Evolutionary conservation across 2,329 filamentous ascomycete genomes (phyloP), one percentile per base, ranked within the genome.

Genomic region (Alternaria sp.): DNA sequence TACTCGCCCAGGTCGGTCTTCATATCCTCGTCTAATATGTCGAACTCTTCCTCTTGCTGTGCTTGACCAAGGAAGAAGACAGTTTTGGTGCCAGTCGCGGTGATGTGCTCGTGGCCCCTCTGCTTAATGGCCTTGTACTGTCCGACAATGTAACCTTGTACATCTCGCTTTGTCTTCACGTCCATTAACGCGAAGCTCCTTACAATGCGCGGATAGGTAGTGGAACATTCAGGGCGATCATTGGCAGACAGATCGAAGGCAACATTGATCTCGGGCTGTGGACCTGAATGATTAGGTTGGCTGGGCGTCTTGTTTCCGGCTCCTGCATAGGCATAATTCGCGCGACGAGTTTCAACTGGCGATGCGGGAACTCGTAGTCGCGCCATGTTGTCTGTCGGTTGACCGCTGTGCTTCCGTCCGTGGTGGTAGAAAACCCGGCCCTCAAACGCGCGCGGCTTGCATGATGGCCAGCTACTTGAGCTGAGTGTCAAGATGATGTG

Each of bases 11-110:
- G 21, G n/a, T 54, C 36, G n/a, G 23, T 11, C n/a, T 44, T 54
- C 36, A 28, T 54, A n/a, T 13, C 23, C 17, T 25, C 21, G 36
- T 54, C 52, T 12, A 44, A 11, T 12, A 12, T n/a, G 17, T 47
- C 47, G 8, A n/a, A 8, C 19, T 46, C 43, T 26, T 45, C 43
- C 17, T 57, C 52, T 26, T 44, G 17, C 2, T 44, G 5, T 53
- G 26, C 6, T 52, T 50, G 23, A 2, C 43, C 5, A 44, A 67
- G 32, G 2, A 51, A 28, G 13, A 57, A 58, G 13, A 66, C 43
- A 3, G 55, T 45, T 28, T 54, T 63, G 4, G 44, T 62, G 36
- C 65, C 57, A 1, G 57, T 63, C 1, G 52, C 58, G 17, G 63
- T 52, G 19, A 49, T 64, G 11, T 44, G 12, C 19, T 67, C 56